A percentile compares a stretch with the other conserved stretches of the same genome.
Conservation (phyloP, 2,329 filamentous ascomycete species). For the Ophiosphaerella herpotricha region DNA sequence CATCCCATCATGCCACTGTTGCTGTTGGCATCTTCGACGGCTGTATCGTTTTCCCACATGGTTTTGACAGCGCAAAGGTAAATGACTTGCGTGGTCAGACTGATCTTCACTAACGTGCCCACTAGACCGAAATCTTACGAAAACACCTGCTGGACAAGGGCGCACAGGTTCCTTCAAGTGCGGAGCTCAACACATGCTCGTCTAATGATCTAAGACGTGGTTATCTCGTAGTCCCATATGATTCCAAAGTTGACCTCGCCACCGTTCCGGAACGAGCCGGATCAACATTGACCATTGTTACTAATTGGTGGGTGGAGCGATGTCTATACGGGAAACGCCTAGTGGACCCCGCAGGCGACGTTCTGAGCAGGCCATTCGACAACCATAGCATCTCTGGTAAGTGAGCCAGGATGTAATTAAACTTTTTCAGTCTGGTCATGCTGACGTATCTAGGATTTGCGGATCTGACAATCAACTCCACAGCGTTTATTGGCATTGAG, state of each 20-base stretch:
- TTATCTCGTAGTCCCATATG: conserved; percentile 54
- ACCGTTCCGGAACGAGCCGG: conserved; percentile 43
- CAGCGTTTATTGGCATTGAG: conserved; percentile 82
- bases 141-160: conserved; percentile 41
- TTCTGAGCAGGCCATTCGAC: conserved; percentile 77
- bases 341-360: conserved; percentile 69
- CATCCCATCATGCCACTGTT: conserved; percentile 6
- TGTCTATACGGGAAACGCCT: conserved; percentile 79
- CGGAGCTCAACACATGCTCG: conserved; percentile 30
- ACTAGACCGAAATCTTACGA: conserved; percentile 40
- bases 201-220: conserved; percentile 36
- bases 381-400: conserved; percentile 66
- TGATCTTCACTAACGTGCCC: conserved; percentile 25
- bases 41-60: conserved; percentile 49
- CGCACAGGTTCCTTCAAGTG: conserved; percentile 36
- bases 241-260: conserved; percentile 43
- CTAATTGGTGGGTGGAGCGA: conserved; percentile 91
- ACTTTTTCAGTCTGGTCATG: conserved; percentile 6
- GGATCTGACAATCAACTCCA: conserved; percentile 74
- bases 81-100: background rate
- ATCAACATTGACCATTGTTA: conserved; percentile 58
- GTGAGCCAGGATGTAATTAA: conserved; percentile 9
- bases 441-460: conserved; percentile 61
- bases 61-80: conserved; percentile 52
- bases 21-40: conserved; percentile 50